Evolutionary conservation across 768 basidiomycete genomes (phyloP).

Genomic region (Calocybe cyanea): DNA sequence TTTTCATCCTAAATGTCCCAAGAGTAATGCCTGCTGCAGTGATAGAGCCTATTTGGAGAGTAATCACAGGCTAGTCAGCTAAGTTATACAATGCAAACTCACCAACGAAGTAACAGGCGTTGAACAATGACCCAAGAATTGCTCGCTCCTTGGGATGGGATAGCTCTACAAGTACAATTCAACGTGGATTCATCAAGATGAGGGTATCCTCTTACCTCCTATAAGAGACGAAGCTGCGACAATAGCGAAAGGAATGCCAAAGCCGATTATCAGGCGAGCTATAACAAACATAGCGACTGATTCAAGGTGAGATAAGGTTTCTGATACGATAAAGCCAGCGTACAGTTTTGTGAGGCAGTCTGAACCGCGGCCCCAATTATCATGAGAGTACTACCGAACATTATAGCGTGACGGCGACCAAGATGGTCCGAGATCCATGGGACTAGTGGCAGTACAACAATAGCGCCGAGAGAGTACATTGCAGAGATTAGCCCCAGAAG

Average conservation of each 20-base stretch:
- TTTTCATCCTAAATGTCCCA: constrained; percentile 56
- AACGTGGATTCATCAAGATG: too few relatives aligned
- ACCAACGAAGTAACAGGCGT: constrained; percentile 61
- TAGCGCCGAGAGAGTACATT: constrained; percentile 59
- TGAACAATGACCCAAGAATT: constrained; percentile 59
- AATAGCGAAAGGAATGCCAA: constrained; percentile 59
- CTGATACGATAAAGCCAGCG: constrained; percentile 10
- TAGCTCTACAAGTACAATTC: constrained; percentile 36
- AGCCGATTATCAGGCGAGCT: constrained; percentile 51
- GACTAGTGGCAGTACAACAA: constrained; percentile 50
- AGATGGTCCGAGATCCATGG: constrained; percentile 45
- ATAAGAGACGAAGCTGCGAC: constrained; percentile 65
- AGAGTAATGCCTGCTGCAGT: constrained; percentile 59
- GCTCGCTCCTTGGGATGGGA: constrained; percentile 70
- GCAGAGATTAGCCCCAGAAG: constrained; percentile 55
- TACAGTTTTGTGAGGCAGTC: constrained; percentile 46
- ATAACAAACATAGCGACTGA: constrained; percentile 58
- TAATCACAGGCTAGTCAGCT: background rate
- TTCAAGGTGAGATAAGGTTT: background rate
- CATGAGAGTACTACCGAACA: constrained; percentile 49
- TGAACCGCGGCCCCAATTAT: constrained; percentile 44
- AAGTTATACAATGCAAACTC: background rate
- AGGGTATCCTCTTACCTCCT: constrained; percentile 30
- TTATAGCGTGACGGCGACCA: constrained; percentile 50
- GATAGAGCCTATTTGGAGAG: constrained; percentile 38